Percentiles rank a stretch among this genome's conserved stretches.
phyloP scores from a whole-genome alignment of 257 asterid genomes.

The Nicotiana tabacum region DNA sequence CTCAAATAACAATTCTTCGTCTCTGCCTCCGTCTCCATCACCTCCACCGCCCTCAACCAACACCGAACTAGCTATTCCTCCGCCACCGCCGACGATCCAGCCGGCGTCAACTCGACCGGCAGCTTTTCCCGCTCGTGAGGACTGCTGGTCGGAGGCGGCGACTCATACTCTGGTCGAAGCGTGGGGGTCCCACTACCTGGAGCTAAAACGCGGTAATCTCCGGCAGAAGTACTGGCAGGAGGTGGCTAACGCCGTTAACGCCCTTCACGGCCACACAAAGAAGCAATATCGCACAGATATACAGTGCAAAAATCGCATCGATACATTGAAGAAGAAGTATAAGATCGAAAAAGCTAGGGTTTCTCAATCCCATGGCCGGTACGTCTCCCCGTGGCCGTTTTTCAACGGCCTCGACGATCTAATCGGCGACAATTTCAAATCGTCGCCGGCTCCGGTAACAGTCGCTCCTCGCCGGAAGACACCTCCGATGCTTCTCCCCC shows the following conservation, averaged over 20 bases:
- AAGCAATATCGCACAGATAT: slow-evolving; percentile 74
- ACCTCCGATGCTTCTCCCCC: slow-evolving; percentile 27
- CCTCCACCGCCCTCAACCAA: slow-evolving; percentile 13
- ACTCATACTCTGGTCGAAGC: slow-evolving; percentile 70
- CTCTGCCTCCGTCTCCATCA: slow-evolving; percentile 24
- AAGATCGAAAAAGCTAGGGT: slow-evolving; percentile 71
- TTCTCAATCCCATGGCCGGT: slow-evolving; percentile 51
- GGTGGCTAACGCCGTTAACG: slow-evolving; percentile 88
- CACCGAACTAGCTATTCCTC: not conserved
- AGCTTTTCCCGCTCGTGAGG: slow-evolving; percentile 58
- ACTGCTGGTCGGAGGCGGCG: slow-evolving; percentile 87
- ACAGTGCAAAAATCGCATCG: slow-evolving; percentile 94
- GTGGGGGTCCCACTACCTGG: slow-evolving; percentile 73
- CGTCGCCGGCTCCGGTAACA: slow-evolving; percentile 19
- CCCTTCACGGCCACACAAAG: slow-evolving; percentile 48
- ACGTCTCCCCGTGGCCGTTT: slow-evolving; percentile 68
- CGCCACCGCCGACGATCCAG: slow-evolving; percentile 18
- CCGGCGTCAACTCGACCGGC: slow-evolving; percentile 27
- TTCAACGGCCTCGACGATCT: slow-evolving; percentile 56
- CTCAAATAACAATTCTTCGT: slow-evolving; percentile 3
- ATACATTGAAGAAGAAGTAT: slow-evolving; percentile 82
- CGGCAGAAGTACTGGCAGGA: slow-evolving; percentile 89
- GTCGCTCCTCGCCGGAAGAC: slow-evolving; percentile 21
- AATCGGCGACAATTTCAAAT: slow-evolving; percentile 49
- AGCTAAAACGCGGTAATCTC: slow-evolving; percentile 84